Conservation (phyloP, 1,284 basidiomycete genomes). For the Cerrena zonata region DNA sequence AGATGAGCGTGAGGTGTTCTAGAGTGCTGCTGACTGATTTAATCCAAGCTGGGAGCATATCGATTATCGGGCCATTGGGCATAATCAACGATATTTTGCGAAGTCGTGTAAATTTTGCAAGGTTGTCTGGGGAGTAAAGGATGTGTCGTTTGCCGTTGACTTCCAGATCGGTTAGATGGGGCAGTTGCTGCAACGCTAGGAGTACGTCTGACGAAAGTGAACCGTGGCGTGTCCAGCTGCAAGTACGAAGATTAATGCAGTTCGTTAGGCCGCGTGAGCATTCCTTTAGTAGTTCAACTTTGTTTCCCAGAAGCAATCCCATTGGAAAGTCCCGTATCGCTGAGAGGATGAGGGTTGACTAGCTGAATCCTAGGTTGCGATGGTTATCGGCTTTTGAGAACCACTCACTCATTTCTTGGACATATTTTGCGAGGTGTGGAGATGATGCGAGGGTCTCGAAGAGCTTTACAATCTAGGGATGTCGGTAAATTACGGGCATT, state of each 20-base stretch:
- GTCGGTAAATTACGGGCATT: slow-evolving; percentile 1
- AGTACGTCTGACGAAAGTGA: slow-evolving; percentile 56
- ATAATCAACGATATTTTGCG: slow-evolving; percentile 59
- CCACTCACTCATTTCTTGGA: slow-evolving; percentile 49
- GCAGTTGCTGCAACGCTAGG: slow-evolving; percentile 38
- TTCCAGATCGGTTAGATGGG: slow-evolving; percentile 49
- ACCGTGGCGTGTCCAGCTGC: slow-evolving; percentile 72
- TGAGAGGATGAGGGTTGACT: slow-evolving; percentile 22
- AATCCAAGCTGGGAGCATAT: slow-evolving; percentile 49
- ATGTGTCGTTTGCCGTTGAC: slow-evolving; percentile 59
- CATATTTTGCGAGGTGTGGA: slow-evolving; percentile 47
- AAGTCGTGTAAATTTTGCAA: slow-evolving; percentile 39
- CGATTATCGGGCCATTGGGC: slow-evolving; percentile 53
- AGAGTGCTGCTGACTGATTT: slow-evolving; percentile 38
- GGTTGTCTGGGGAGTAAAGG: slow-evolving; percentile 46
- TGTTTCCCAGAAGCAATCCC: slow-evolving; percentile 27
- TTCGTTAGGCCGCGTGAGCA: slow-evolving; percentile 51
- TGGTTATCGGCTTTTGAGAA: background rate
- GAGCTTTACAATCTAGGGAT: slow-evolving; percentile 42
- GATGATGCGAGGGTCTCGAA: slow-evolving; percentile 45
- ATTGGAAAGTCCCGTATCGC: slow-evolving; percentile 67
- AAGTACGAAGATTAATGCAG: slow-evolving; percentile 53
- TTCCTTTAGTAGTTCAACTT: slow-evolving; percentile 31
- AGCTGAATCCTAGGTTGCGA: background rate
- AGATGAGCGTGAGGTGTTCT: slow-evolving; percentile 55